Percentiles rank a stretch among this genome's conserved stretches.
phyloP scores from a whole-genome alignment of 306 rosid genomes.

The Citrullus colocynthis region DNA sequence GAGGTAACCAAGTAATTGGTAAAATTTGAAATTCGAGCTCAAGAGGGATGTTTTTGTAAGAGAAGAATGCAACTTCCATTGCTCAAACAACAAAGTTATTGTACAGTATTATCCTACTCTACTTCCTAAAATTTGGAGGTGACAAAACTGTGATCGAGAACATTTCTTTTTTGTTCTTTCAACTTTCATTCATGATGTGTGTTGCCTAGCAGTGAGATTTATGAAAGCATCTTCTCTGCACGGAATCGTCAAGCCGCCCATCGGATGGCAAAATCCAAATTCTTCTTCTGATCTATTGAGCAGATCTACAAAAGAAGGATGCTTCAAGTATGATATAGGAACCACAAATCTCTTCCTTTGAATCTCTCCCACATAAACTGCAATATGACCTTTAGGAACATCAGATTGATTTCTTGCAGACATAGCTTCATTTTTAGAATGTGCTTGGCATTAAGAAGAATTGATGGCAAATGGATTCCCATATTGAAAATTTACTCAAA shows the following conservation, averaged over 20 bases:
- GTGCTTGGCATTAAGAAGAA: slow-evolving; percentile 7
- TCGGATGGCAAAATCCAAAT: slow-evolving; percentile 41
- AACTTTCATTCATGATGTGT: not conserved
- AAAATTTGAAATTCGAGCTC: not conserved
- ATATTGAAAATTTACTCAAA: not conserved
- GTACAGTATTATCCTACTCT: not conserved
- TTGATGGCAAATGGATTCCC: slow-evolving; percentile 6
- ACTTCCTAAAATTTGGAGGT: not conserved
- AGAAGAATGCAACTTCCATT: not conserved
- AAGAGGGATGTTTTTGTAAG: not conserved
- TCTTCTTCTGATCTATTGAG: slow-evolving; percentile 30
- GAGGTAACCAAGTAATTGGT: not conserved
- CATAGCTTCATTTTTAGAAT: not conserved
- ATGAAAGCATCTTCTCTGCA: slow-evolving; percentile 34
- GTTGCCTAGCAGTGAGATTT: slow-evolving; percentile 13
- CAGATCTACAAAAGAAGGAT: slow-evolving; percentile 28
- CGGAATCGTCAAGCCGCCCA: slow-evolving; percentile 41
- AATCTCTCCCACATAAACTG: slow-evolving; percentile 38
- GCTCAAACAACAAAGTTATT: not conserved
- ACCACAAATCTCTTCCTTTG: slow-evolving; percentile 31
- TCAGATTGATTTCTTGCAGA: not conserved
- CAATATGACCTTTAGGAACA: slow-evolving; percentile 36
- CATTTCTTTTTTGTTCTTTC: not conserved
- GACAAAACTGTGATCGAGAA: not conserved
- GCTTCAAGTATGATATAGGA: slow-evolving; percentile 26